These are phyloP conservation scores for Hyaloscypha finlandica DNA, from an alignment of 495 filamentous ascomycete species.

Conservation along the genomic window DNA sequence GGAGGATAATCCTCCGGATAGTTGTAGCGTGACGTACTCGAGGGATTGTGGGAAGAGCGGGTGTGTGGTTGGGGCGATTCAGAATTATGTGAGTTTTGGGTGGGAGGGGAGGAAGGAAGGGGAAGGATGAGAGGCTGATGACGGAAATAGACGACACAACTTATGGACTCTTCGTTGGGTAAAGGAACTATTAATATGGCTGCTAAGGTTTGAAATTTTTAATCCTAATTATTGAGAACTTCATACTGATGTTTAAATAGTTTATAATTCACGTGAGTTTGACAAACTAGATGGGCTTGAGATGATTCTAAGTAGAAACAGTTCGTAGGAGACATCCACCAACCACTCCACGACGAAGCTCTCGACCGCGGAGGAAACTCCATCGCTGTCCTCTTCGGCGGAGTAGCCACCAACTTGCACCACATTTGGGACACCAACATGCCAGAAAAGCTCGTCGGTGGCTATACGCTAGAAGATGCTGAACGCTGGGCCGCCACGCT, in stretches of 20 bases:
- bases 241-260: conserved; percentile 16
- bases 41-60: conserved; percentile 63
- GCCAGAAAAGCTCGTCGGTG: conserved; percentile 56
- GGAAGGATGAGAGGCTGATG: neutral
- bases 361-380: conserved; percentile 59
- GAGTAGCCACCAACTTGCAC: conserved; percentile 60
- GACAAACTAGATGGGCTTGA: neutral
- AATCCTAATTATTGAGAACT: neutral
- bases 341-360: conserved; percentile 64
- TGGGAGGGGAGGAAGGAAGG: neutral
- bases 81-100: conserved; percentile 47
- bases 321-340: conserved; percentile 51
- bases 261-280: conserved; percentile 33
- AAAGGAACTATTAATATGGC: conserved; percentile 13
- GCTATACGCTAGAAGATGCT: conserved; percentile 40
- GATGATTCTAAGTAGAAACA: neutral
- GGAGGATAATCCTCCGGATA: conserved; percentile 59
- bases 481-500: conserved; percentile 41
- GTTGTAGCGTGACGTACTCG: conserved; percentile 58
- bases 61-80: conserved; percentile 63
- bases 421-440: conserved; percentile 66
- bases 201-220: conserved; percentile 27
- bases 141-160: conserved; percentile 18
- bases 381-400: conserved; percentile 57
- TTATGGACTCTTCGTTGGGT: conserved; percentile 20